Evolutionary conservation across 169 alveolate species (phyloP), one percentile per base, ranked within the genome.

Genomic region (Babesia bovis): DNA sequence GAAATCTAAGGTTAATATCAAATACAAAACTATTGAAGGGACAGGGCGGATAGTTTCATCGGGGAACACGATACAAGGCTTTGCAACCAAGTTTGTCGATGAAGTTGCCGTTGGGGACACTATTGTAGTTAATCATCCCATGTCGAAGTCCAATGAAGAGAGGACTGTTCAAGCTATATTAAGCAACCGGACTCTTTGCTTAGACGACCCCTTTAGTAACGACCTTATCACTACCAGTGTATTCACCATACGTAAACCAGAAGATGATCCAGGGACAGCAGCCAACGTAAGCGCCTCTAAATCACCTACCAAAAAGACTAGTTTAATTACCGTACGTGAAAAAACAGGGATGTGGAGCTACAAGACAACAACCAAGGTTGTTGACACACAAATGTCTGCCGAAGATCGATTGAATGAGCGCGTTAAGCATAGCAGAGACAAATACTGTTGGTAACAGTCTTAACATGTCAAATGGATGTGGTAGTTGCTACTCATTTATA

Each of bases 311-410:
- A 53, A 49, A 33, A 68, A 72, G 32, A 30, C 36, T 28, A 19
- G 65, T 25, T 45, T 61, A n/a, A 66, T 87, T 30, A 78, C 85
- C 47, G 72, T 87, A 23, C 56, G 93, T 25, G 73, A 87, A 78
- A 87, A 87, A 57, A 53, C 85, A 17, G 93, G 93, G 0, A 77
- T 87, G 82, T 87, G 93, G 93, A 75, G 90, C 32, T 87, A 87
- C 82, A 84, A 61, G 47, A 75, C 66, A n/a, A 84, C 78, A 13
- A 84, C 89, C 45, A 87, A 87, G 60, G 83, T 66, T n/a, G 79
- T 87, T 9, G 75, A 72, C 44, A 85, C 87, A 1, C 42, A 60
- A n/a, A 50, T 87, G 68, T 84, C 86, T n/a, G 87, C 85, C 28
- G 93, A 87, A 40, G 86, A 87, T 30, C 69, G 87, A 49, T 63